phyloP scores from a whole-genome alignment of 2,329 filamentous ascomycete genomes.

The Aspergillus sp. region DNA sequence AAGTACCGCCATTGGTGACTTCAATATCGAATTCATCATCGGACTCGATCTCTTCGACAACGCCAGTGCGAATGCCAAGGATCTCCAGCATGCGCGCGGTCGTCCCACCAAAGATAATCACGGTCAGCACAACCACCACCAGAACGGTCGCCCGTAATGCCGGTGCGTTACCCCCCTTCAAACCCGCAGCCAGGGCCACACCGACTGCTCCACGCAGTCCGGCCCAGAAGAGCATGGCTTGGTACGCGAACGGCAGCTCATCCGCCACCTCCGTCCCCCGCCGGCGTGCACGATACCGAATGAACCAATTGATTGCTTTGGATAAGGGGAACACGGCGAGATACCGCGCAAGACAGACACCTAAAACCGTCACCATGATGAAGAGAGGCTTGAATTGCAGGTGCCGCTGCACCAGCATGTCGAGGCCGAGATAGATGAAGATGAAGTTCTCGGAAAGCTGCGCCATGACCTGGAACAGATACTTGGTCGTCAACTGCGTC shows the following conservation, averaged over 20 bases:
- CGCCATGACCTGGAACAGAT: constrained; percentile 90
- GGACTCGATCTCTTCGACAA: constrained; percentile 94
- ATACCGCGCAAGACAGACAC: constrained; percentile 90
- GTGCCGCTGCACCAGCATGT: constrained; percentile 86
- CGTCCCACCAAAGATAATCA: constrained; percentile 98
- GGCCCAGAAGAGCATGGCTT: constrained; percentile 99
- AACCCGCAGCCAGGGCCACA: constrained; percentile 85
- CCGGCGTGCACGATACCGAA: constrained; percentile 77
- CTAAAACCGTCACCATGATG: constrained; percentile 86
- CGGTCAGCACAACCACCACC: constrained; percentile 93
- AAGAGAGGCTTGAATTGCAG: constrained; percentile 91
- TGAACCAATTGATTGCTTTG: constrained; percentile 85
- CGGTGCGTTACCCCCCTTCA: constrained; percentile 77
- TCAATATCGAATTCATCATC: constrained; percentile 99
- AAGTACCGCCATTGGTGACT: constrained; percentile 67
- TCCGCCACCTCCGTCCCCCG: constrained; percentile 75
- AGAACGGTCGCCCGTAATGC: constrained; percentile 92
- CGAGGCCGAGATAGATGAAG: constrained; percentile 96
- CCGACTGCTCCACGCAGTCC: constrained; percentile 93
- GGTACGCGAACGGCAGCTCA: constrained; percentile 90
- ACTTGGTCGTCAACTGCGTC: constrained; percentile 96
- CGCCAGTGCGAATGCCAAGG: constrained; percentile 89
- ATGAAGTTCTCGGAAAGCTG: constrained; percentile 99
- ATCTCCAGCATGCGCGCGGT: constrained; percentile 98
- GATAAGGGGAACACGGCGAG: constrained; percentile 93